Percentiles rank a stretch among this genome's conserved stretches.
Conservation (phyloP, 2,329 filamentous ascomycete genomes). For the Clonostachys rosea region DNA sequence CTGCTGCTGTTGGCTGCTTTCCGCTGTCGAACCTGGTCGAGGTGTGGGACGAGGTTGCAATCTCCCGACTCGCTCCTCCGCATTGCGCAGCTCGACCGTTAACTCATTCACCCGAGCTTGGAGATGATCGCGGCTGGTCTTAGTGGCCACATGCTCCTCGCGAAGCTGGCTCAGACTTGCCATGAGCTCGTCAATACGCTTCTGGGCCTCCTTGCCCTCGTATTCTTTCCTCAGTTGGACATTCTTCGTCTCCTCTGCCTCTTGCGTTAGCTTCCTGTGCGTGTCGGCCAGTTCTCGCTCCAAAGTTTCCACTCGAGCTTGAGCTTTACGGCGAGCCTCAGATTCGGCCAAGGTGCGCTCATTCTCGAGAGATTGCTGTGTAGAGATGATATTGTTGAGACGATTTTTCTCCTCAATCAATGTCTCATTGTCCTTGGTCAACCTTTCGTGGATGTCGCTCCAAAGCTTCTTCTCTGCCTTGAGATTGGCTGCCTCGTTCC, state of each 20-base stretch:
- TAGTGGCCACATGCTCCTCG: conserved; percentile 80
- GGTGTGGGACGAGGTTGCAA: conserved; percentile 76
- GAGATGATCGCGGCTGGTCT: conserved; percentile 85
- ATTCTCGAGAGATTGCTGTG: conserved; percentile 84
- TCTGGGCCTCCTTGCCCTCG: conserved; percentile 82
- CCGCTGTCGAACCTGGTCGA: conserved; percentile 40
- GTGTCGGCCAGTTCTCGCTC: conserved; percentile 74
- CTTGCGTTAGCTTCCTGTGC: conserved; percentile 79
- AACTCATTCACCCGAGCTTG: conserved; percentile 87
- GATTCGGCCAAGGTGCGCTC: conserved; percentile 83
- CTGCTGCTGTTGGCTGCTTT: conserved; percentile 39
- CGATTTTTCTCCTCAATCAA: conserved; percentile 80
- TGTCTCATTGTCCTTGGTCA: conserved; percentile 83
- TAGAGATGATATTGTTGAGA: conserved; percentile 76
- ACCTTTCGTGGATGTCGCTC: conserved; percentile 86
- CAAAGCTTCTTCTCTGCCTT: conserved; percentile 93
- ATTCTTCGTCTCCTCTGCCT: conserved; percentile 82
- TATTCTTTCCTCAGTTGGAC: conserved; percentile 81
- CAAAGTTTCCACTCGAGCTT: conserved; percentile 71
- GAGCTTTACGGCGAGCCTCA: conserved; percentile 75
- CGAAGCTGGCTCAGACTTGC: conserved; percentile 73
- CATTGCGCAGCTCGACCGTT: conserved; percentile 79
- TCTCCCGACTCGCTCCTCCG: conserved; percentile 80
- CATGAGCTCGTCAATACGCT: conserved; percentile 88
- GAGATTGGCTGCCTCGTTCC: conserved; percentile 85